phyloP scores from a whole-genome alignment of 768 basidiomycete species.

The Sistotremastrum suecicum region DNA sequence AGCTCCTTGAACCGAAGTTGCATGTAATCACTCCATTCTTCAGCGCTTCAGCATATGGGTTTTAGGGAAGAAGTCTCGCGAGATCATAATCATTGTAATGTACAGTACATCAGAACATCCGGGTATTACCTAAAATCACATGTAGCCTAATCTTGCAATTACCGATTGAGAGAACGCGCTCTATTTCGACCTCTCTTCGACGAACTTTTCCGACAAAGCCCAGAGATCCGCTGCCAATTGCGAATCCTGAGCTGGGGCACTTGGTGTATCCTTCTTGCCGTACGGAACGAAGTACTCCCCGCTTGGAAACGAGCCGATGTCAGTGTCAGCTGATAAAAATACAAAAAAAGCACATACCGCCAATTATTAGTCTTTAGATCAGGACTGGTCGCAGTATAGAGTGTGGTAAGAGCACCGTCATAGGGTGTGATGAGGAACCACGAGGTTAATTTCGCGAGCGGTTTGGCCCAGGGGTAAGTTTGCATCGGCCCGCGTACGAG shows the following conservation, averaged over 20 bases:
- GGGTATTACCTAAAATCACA: no score
- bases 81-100: no score
- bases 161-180: no score
- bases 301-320: no score
- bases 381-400: conserved; percentile 19
- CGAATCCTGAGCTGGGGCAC: conserved; percentile 12
- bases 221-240: conserved; percentile 17
- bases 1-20: no score
- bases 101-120: no score
- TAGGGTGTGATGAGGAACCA: background rate
- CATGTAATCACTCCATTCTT: no score
- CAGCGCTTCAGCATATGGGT: no score
- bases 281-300: conserved; percentile 16
- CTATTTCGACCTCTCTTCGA: conserved; percentile 7
- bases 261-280: conserved; percentile 11
- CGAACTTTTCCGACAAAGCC: conserved; percentile 17
- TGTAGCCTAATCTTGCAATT: no score
- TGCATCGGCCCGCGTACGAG: conserved; percentile 1
- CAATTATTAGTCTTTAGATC: conserved; percentile 13
- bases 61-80: no score
- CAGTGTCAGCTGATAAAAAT: no score
- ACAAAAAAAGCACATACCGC: conserved; percentile 2
- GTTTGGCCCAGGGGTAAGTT: background rate
- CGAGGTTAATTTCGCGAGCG: background rate
- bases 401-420: conserved; percentile 8